A percentile compares a stretch with the other conserved stretches of the same genome.
Conservation (phyloP, 305 asterid genomes). For the Coffea humblotiana region DNA sequence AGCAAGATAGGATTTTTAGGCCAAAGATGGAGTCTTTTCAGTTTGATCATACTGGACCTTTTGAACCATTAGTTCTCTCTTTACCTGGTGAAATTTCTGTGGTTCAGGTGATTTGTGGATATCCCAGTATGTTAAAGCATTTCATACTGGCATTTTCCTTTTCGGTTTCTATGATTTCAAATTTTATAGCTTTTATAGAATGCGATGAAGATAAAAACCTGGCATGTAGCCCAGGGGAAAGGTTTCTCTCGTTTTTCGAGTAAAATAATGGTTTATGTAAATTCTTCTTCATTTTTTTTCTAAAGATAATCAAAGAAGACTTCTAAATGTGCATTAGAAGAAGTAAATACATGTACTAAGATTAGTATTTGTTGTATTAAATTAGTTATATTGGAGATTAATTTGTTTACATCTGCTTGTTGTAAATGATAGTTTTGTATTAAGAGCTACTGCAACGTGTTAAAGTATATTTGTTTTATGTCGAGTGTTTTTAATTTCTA, state of each 20-base stretch:
- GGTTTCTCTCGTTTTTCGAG: too few relatives aligned
- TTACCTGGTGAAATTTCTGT: constrained; percentile 45
- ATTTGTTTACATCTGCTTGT: neutral
- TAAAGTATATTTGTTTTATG: neutral
- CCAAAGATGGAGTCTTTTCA: constrained; percentile 50
- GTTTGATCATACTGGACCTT: constrained; percentile 55
- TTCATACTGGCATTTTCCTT: neutral
- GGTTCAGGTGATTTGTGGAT: constrained; percentile 55
- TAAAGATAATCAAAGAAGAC: neutral
- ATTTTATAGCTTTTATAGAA: neutral
- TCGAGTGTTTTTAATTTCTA: neutral
- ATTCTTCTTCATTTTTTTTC: neutral
- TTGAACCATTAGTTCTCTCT: constrained; percentile 77
- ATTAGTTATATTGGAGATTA: neutral
- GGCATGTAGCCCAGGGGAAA: too few relatives aligned
- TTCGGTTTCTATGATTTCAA: neutral
- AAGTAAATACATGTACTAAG: neutral
- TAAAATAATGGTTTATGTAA: neutral
- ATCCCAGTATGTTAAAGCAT: constrained; percentile 19
- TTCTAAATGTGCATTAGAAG: neutral
- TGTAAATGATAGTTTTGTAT: neutral
- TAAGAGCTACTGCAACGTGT: too few relatives aligned
- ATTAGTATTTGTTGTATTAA: neutral
- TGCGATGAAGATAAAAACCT: too few relatives aligned
- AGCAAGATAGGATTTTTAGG: constrained; percentile 19